Percentiles rank a stretch among this genome's conserved stretches.
These are phyloP conservation scores for Acephala macrosclerotiorum DNA, from an alignment of 2,329 filamentous ascomycete species.

Conservation along the genomic window DNA sequence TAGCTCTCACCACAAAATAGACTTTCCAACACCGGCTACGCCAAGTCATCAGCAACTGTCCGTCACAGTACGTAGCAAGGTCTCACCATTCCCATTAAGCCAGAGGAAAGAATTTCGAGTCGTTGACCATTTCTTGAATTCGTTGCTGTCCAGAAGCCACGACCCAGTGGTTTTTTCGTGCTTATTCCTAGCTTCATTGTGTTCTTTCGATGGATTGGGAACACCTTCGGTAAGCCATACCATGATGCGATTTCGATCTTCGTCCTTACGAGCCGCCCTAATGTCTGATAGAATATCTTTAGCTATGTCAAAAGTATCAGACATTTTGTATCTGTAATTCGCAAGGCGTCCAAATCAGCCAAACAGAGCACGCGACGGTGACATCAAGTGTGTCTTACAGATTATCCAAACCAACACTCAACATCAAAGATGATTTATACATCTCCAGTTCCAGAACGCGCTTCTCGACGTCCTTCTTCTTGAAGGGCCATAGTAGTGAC, in stretches of 20 bases:
- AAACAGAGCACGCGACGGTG: neutral
- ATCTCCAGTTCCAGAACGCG: slow-evolving; percentile 21
- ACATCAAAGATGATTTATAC: slow-evolving; percentile 12
- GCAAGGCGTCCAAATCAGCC: neutral
- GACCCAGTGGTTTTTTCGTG: slow-evolving; percentile 25
- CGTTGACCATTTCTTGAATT: slow-evolving; percentile 15
- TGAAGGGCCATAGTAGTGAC: slow-evolving; percentile 35
- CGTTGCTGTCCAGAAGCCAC: slow-evolving; percentile 25
- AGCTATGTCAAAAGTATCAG: neutral
- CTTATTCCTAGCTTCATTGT: slow-evolving; percentile 22
- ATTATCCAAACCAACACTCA: neutral
- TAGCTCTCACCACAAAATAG: neutral
- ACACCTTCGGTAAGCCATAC: neutral
- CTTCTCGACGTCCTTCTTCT: slow-evolving; percentile 34
- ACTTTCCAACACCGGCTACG: neutral
- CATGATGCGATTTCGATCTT: neutral
- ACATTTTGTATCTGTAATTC: neutral
- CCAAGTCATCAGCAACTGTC: neutral
- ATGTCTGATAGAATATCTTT: neutral
- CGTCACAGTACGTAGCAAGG: neutral
- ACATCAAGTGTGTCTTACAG: neutral
- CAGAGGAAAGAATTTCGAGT: neutral
- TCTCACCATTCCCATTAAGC: neutral
- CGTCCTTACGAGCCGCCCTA: neutral
- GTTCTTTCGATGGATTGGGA: slow-evolving; percentile 26